Base-by-base conservation (phyloP, 2,329 filamentous ascomycete genomes). In the Aspergillus sp. region DNA sequence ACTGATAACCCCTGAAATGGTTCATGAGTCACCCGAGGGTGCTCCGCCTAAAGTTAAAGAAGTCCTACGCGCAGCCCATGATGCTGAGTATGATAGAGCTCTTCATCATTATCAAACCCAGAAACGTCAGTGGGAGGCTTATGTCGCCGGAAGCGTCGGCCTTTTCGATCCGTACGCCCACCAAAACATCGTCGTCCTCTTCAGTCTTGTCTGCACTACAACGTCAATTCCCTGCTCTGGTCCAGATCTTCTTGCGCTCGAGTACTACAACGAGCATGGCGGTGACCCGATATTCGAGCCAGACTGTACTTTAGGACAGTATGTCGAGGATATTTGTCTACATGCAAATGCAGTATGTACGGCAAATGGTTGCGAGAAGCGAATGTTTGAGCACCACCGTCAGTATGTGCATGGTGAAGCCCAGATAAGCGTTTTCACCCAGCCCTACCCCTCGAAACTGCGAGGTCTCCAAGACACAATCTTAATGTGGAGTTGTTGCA, bases 331-430 rank as follows among this genome's bases (percentile, higher is more conserved):
- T 67, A 79, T 98, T 15, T 96, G 91, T 69, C 84, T 89, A 51
- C 85, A 85, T 61, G 91, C 91, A 28, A 86, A 90, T 63, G 85
- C 88, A n/a, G 81, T 89, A 1, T 99, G 95, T 74, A 88, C 87
- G 48, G 87, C 89, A 10, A 92, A 92, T 68, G 90, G 90, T 7
- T 99, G 96, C 73, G 92, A 94, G 66, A 89, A 90, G 63, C 90
- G 88, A 67, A 92, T 98, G 90, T 85, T 88, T 57, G 91, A 97
- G 69, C 95, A 99, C 74, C 93, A 98, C 74, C 88, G 93, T 58
- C 96, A 96, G 45, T 99, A 99, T 71, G 96, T 99, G 1, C 95
- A 99, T 69, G 96, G 95, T 28, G 91, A 97, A 73, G 94, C 93
- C 9, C 91, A 96, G 63, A 88, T 99, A 68, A 97, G 92, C 7